Percentiles rank a stretch among this genome's conserved stretches.
phyloP scores from a whole-genome alignment of 1,284 basidiomycete species.

The Heterobasidion parviporum region DNA sequence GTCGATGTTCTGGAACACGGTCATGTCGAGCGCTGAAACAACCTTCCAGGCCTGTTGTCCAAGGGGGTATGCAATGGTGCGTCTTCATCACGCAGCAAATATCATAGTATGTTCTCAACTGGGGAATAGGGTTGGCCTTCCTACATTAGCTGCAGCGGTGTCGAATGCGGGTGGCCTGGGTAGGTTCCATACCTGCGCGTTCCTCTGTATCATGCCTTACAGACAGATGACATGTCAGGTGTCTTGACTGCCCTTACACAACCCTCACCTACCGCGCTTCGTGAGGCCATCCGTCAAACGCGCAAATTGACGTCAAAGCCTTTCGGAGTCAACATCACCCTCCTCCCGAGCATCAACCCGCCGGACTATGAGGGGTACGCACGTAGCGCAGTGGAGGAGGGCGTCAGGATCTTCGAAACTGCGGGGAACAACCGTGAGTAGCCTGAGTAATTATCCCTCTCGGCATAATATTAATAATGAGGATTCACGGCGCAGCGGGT shows the following conservation, averaged over 20 bases:
- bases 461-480: background rate
- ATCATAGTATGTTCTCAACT: background rate
- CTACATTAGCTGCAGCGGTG: slow-evolving; percentile 70
- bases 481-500: slow-evolving; percentile 39
- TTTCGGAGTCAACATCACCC: slow-evolving; percentile 90
- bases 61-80: slow-evolving; percentile 86
- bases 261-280: slow-evolving; percentile 76
- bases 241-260: slow-evolving; percentile 87
- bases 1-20: background rate
- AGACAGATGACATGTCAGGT: slow-evolving; percentile 28
- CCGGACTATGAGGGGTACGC: slow-evolving; percentile 87
- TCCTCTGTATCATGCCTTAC: background rate
- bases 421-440: slow-evolving; percentile 81
- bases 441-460: slow-evolving; percentile 1
- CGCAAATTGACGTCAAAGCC: slow-evolving; percentile 60
- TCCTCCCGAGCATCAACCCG: slow-evolving; percentile 84
- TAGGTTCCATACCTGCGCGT: slow-evolving; percentile 14
- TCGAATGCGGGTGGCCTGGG: slow-evolving; percentile 85
- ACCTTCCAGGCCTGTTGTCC: slow-evolving; percentile 55
- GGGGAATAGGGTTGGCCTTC: slow-evolving; percentile 62
- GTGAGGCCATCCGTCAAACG: slow-evolving; percentile 81
- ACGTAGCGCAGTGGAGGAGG: slow-evolving; percentile 79
- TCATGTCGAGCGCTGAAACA: background rate
- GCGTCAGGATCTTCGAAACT: slow-evolving; percentile 87
- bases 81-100: slow-evolving; percentile 1